phyloP scores from a whole-genome alignment of 768 basidiomycete genomes.

The Neoboletus subvelutipes region DNA sequence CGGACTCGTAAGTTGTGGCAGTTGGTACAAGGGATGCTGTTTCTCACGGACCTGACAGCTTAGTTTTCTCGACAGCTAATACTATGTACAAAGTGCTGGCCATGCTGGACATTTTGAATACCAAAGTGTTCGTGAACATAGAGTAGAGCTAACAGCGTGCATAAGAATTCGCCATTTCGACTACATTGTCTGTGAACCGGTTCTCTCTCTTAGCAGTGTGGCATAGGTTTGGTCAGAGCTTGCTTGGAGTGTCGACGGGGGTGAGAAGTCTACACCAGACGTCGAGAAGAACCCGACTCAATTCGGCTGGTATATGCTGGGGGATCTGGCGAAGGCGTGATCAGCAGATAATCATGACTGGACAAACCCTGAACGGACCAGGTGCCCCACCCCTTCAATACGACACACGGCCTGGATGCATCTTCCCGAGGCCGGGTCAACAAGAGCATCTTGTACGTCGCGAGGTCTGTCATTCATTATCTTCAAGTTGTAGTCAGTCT shows the following conservation, averaged over 20 bases:
- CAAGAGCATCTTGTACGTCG: constrained; percentile 31
- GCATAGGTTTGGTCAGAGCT: constrained; percentile 9
- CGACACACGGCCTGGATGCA: constrained; percentile 24
- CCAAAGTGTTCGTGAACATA: neutral
- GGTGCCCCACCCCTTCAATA: constrained; percentile 32
- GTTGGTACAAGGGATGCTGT: neutral
- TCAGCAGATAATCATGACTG: neutral
- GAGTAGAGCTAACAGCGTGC: neutral
- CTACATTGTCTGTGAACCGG: neutral
- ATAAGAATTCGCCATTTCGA: neutral
- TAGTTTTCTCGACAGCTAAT: too few relatives aligned
- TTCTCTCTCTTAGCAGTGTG: neutral
- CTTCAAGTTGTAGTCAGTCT: neutral
- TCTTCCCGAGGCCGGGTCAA: constrained; percentile 25
- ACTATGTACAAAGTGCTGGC: too few relatives aligned
- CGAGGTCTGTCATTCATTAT: constrained; percentile 26
- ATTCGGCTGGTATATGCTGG: constrained; percentile 25
- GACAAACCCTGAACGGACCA: constrained; percentile 23
- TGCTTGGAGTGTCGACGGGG: constrained; percentile 2
- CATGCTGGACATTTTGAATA: neutral
- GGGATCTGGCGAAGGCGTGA: constrained; percentile 20
- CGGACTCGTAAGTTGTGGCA: too few relatives aligned
- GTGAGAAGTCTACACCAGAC: constrained; percentile 13
- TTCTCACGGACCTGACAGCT: neutral
- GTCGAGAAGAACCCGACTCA: constrained; percentile 28